These are phyloP conservation scores for Citrus unshiu DNA, from an alignment of 345 rosid genomes.

Conservation along the genomic window DNA sequence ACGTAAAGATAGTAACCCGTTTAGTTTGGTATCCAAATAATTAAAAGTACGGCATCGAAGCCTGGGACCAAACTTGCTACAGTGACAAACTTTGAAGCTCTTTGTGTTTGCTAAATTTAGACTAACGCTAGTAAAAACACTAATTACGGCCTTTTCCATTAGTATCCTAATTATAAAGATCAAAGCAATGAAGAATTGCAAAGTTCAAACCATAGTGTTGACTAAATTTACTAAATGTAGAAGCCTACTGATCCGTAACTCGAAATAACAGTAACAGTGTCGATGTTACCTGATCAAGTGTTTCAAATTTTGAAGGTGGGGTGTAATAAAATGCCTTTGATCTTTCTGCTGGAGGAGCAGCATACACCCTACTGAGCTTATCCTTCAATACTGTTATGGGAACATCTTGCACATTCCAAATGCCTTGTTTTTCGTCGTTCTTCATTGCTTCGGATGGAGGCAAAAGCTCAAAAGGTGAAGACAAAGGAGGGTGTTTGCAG, in stretches of 20 bases:
- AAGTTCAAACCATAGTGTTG: neutral
- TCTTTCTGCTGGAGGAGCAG: conserved; percentile 76
- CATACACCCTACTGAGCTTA: conserved; percentile 72
- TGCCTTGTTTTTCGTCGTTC: conserved; percentile 55
- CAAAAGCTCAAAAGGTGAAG: conserved; percentile 71
- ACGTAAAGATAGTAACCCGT: neutral
- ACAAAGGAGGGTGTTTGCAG: conserved; percentile 60
- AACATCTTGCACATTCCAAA: conserved; percentile 63
- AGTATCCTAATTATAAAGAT: neutral
- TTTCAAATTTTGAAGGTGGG: conserved; percentile 78
- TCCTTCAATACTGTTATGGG: conserved; percentile 52
- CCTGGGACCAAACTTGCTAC: neutral
- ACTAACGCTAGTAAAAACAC: neutral
- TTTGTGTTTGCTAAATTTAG: neutral
- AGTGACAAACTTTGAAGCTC: neutral
- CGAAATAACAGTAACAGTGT: neutral
- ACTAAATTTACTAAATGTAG: neutral
- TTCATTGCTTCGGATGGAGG: conserved; percentile 85
- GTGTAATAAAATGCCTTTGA: conserved; percentile 58
- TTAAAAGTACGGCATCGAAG: neutral
- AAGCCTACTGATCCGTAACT: neutral
- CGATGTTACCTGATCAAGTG: conserved; percentile 78
- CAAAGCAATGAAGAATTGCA: neutral
- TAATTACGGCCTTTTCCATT: neutral
- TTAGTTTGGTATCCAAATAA: neutral